phyloP scores from a whole-genome alignment of 306 rosid genomes.

The Cercis canadensis region DNA sequence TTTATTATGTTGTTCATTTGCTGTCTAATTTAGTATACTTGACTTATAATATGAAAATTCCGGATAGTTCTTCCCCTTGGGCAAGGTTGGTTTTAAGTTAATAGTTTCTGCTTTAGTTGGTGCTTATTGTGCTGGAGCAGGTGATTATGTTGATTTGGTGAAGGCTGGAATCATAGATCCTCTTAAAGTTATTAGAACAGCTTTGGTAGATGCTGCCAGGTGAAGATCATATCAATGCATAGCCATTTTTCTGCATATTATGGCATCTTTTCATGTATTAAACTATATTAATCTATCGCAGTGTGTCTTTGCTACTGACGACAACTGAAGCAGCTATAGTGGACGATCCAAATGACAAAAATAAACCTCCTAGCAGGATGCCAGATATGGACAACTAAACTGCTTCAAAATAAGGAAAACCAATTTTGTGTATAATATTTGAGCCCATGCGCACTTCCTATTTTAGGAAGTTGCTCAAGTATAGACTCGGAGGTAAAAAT shows the following conservation, averaged over 20 bases:
- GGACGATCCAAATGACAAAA: constrained; percentile 53
- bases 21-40: not conserved
- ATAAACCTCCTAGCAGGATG: constrained; percentile 71
- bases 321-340: constrained; percentile 83
- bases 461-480: constrained; percentile 29
- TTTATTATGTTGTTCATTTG: not conserved
- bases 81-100: not conserved
- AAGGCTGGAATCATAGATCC: constrained; percentile 92
- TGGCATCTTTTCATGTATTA: not conserved
- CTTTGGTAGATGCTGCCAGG: constrained; percentile 94
- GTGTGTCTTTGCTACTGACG: constrained; percentile 81
- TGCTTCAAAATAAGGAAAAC: constrained; percentile 9
- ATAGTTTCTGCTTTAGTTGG: constrained; percentile 14
- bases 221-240: constrained; percentile 36
- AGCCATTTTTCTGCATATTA: not conserved
- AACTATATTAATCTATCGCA: constrained; percentile 39
- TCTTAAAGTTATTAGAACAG: constrained; percentile 89
- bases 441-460: constrained; percentile 5
- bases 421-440: constrained; percentile 28
- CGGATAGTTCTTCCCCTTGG: not conserved
- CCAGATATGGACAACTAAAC: constrained; percentile 70
- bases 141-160: constrained; percentile 89
- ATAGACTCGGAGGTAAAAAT: too few relatives aligned
- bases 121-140: constrained; percentile 53
- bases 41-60: not conserved